Base-by-base conservation (phyloP, 225 moss, liverwort and hornwort species). In the Bryum argenteum region DNA sequence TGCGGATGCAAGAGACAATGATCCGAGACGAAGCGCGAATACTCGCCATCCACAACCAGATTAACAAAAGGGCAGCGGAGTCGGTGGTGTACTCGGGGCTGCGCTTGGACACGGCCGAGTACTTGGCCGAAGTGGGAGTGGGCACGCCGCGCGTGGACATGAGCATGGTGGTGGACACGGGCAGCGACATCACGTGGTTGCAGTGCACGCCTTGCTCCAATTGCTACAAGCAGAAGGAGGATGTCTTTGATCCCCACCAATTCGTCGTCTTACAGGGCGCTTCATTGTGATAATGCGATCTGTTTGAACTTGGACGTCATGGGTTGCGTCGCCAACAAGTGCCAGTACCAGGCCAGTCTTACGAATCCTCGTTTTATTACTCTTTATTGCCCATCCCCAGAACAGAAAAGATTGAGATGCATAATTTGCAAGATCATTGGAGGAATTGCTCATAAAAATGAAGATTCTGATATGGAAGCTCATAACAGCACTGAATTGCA, bases 171-270 rank as follows among this genome's bases (percentile, higher is more conserved):
- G 19, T 84, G 38, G 87, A 87, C 65, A 87, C 84, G 0, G 87
- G 81, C 0, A 87, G 84, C 61, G 81, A 87, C 72, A 74, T 87
- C 58, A 71, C 77, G 1, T 87, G 87, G 87, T 69, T 87, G 22
- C 87, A 87, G 20, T 87, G 83, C 61, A 19, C 52, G 10, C 84
- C 81, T 3, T 87, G 87, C 67, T 40, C 33, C 1, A 77, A 74
- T 1, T 87, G 87, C 18, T 82, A 87, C 75, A 63, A 74, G 21
- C 87, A 87, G 21, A 33, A 9, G 13, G 79, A 66, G 10, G 42
- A 64, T 1, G 0, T 84, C 10, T 87, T 84, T 65, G 54, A 84
- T 53, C 87, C n/a, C 84, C 1, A 43, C 65, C 44, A 68, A 44
- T 21, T 87, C 87, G 11, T 76, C 79, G n/a, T 62, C 87, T 0